Base-by-base conservation (phyloP, 2,329 filamentous ascomycete genomes). In the Phaeoacremonium minimum region DNA sequence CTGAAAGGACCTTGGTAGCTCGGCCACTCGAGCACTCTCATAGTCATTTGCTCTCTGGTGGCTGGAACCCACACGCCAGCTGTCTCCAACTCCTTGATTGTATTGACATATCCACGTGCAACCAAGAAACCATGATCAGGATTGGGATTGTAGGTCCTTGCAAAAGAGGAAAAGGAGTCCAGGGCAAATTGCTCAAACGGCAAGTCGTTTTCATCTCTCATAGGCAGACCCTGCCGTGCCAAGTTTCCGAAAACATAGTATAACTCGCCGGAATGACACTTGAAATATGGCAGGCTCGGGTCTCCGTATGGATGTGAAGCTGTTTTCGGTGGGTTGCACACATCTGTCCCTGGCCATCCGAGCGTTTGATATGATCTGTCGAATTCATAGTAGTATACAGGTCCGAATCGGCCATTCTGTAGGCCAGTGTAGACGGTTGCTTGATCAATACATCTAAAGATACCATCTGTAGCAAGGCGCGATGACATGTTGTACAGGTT, bases 361-460 rank as follows among this genome's bases (percentile, higher is more conserved):
- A 67, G 67, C 2, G 66, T 69, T 38, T 66, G 64, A 46, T 73
- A 75, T 0, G 70, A 71, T 30, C 77, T 67, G 41, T 78, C 72
- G 46, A 80, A 73, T 50, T 80, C 72, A 55, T 81, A 82, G 50
- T 70, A 79, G 51, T 73, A 80, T 0, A 75, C 60, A 1, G 60
- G 55, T 18, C 62, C 52, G 47, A 79, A 72, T 0, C 67, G 64
- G 4, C 58, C 55, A 13, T 62, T 66, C 13, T 50, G 40, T 1
- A 69, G 56, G 4, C 67, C 74, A 0, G 71, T 62, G 47, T 70
- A 71, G 6, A 70, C 70, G 4, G 76, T 80, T 5, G 75, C 75
- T 52, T 80, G 67, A 49, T 78, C 73, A 34, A 75, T 58, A 51
- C 77, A 82, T 38, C 75, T 70, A 61, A 80, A 80, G 7, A 70